Conservation (phyloP, 2,329 filamentous ascomycete species). For the Verticillium klebahnii region DNA sequence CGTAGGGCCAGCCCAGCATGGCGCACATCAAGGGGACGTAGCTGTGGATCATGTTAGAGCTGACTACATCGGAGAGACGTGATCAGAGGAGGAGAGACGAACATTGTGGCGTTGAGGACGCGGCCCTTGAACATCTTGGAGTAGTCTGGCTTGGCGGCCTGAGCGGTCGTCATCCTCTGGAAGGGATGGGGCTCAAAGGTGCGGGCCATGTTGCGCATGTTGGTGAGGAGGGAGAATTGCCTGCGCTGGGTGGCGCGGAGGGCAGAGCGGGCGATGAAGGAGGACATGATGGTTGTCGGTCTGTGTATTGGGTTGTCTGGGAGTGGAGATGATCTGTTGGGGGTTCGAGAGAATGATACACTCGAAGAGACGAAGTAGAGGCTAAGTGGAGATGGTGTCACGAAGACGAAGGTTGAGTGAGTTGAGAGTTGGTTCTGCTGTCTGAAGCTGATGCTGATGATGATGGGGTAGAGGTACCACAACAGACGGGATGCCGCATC, state of each 20-base stretch:
- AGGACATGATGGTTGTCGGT: slow-evolving; percentile 23
- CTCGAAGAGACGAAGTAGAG: slow-evolving; percentile 6
- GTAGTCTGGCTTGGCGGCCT: slow-evolving; percentile 29
- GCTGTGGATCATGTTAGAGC: not conserved
- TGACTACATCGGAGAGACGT: not conserved
- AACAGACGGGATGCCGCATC: slow-evolving; percentile 7
- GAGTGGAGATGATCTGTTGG: not conserved
- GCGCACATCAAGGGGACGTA: slow-evolving; percentile 1
- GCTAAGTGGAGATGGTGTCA: slow-evolving; percentile 3
- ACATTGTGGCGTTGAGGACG: slow-evolving; percentile 25
- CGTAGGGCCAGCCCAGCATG: slow-evolving; percentile 13
- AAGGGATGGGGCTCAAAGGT: slow-evolving; percentile 32
- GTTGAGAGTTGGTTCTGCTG: slow-evolving; percentile 10
- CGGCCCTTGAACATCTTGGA: slow-evolving; percentile 26
- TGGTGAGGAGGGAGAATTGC: slow-evolving; percentile 29
- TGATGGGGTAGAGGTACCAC: slow-evolving; percentile 1
- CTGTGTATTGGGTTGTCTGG: slow-evolving; percentile 5
- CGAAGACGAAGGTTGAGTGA: slow-evolving; percentile 8
- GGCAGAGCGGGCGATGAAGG: slow-evolving; percentile 27
- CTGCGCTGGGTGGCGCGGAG: slow-evolving; percentile 19
- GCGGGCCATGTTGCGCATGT: slow-evolving; percentile 28
- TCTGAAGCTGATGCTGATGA: slow-evolving; percentile 9
- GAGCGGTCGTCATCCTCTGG: slow-evolving; percentile 26
- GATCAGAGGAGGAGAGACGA: slow-evolving; percentile 15
- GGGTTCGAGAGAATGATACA: slow-evolving; percentile 2